A percentile compares a stretch with the other conserved stretches of the same genome.
Conservation (phyloP, 2,329 filamentous ascomycete species). For the Ascomycota sp. region DNA sequence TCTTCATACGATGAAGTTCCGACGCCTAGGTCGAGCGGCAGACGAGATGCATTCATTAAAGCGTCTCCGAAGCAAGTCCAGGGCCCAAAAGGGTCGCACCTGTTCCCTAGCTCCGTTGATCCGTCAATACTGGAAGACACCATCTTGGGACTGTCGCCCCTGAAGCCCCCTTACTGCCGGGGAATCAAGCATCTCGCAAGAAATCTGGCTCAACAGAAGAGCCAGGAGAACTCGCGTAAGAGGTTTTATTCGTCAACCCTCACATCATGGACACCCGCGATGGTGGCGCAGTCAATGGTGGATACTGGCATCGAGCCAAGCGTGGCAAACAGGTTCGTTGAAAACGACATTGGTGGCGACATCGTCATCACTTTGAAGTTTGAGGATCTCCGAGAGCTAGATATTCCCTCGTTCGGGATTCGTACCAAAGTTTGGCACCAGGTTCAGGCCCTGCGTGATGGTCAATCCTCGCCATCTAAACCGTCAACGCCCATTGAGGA, state of each 20-base stretch:
- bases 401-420: conserved; percentile 64
- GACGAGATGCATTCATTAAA: conserved; percentile 39
- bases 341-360: conserved; percentile 79
- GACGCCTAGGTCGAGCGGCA: conserved; percentile 50
- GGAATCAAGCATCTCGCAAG: too few species aligned
- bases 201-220: too few species aligned
- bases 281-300: conserved; percentile 75
- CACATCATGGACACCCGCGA: conserved; percentile 48
- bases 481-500: conserved; percentile 43
- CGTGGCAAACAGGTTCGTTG: conserved; percentile 65
- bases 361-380: conserved; percentile 83
- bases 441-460: conserved; percentile 47
- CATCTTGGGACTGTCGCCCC: conserved; percentile 49
- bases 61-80: conserved; percentile 45
- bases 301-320: conserved; percentile 58
- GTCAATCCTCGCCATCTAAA: conserved; percentile 26
- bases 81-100: conserved; percentile 68
- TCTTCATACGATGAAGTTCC: conserved; percentile 71
- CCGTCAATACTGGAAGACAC: conserved; percentile 18
- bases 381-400: conserved; percentile 66
- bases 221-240: conserved; percentile 31
- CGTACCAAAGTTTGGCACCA: conserved; percentile 64
- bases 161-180: conserved; percentile 34
- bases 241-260: conserved; percentile 40
- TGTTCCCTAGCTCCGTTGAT: conserved; percentile 55